Evolutionary conservation across 208 protist genomes (phyloP).

Genomic region (Leishmania braziliensis): DNA sequence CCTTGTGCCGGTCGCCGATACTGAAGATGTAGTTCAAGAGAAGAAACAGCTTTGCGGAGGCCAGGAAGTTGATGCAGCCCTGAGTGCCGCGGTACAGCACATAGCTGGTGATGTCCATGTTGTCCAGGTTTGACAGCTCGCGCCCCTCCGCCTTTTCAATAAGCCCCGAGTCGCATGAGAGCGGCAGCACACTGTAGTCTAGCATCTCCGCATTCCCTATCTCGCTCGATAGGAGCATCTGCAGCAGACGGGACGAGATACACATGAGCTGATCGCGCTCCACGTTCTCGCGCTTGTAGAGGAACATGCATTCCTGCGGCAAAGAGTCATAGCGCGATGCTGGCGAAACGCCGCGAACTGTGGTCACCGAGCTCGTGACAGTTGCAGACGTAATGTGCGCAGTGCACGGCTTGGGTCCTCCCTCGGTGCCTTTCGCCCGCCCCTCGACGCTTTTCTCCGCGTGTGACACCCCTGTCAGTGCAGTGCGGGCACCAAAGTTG

Average conservation of each 20-base stretch:
- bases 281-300: constrained; percentile 80
- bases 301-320: constrained; percentile 38
- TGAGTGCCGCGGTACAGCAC: constrained; percentile 25
- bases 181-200: constrained; percentile 71
- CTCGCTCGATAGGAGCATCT: constrained; percentile 53
- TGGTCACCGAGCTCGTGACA: not conserved
- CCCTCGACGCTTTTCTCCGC: not conserved
- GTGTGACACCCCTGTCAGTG: not conserved
- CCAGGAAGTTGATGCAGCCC: constrained; percentile 52
- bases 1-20: constrained; percentile 82
- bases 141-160: constrained; percentile 72
- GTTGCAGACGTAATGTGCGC: not conserved
- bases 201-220: constrained; percentile 52
- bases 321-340: not conserved
- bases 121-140: constrained; percentile 39
- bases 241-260: constrained; percentile 57
- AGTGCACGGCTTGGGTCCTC: too few species aligned
- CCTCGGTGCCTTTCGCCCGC: not conserved
- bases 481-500: not conserved
- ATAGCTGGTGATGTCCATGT: constrained; percentile 41
- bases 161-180: constrained; percentile 58
- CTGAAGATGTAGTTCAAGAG: constrained; percentile 86
- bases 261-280: constrained; percentile 87
- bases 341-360: not conserved
- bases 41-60: constrained; percentile 83